Evolutionary conservation across 495 filamentous ascomycete species (phyloP), one percentile per base, ranked within the genome.

Genomic region (Hypoxylon fragiforme): DNA sequence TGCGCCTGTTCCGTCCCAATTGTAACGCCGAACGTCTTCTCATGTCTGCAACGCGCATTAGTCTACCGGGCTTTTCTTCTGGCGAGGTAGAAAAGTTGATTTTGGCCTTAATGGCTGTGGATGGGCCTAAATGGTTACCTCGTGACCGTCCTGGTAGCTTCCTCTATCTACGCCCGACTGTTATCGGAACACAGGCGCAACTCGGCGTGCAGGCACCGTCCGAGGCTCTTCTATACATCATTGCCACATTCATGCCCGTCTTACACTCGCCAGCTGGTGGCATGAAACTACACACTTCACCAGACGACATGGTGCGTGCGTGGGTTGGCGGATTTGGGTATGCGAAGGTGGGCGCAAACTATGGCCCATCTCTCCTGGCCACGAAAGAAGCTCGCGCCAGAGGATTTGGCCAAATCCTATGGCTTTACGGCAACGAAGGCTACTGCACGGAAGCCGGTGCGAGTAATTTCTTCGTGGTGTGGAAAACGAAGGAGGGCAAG

Each of bases 321-420:
- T 37, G 91, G 91, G 91, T 91, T 20, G 91, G 91, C 31, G 91
- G 91, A 20, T 94, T 92, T 64, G 91, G 91, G 0, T 90, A 85
- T 58, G 90, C 90, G 40, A 96, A 96, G 73, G 83, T 96, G 8
- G 90, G 90, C 38, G 91, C 91, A 19, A 96, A 96, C 76, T 96
- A 96, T 67, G 91, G 90, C 0, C 91, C 91, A 5, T 83, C 78
- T 18, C 74, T 96, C 32, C 77, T 87, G 49, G 86, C 90, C 1
- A 89, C 91, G 35, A 75, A 78, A 30, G 85, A 90, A 66, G 91
- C 5, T 28, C 73, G 79, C 48, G 76, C 73, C 8, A 68, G 77
- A 46, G 91, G 91, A 2, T 96, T 84, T 58, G 80, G 91, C 62
- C 91, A 96, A 77, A 86, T 95, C 22, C 80, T 96, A n/a, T 96